Evolutionary conservation across 2,329 filamentous ascomycete genomes (phyloP).

Genomic region (Stromatinia cepivora): DNA sequence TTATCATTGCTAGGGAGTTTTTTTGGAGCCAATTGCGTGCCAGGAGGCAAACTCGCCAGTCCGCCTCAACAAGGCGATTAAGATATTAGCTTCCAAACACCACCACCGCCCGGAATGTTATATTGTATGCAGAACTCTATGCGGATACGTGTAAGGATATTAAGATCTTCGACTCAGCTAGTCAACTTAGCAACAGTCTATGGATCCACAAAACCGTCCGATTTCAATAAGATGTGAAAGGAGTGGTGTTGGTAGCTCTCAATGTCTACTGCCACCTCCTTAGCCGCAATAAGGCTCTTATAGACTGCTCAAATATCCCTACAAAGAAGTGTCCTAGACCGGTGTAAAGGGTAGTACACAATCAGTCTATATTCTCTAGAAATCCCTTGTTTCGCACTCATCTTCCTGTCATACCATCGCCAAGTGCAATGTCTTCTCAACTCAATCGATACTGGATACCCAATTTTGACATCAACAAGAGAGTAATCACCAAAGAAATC

Average conservation of each 20-base stretch:
- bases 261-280: slow-evolving; percentile 16
- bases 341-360: slow-evolving; percentile 2
- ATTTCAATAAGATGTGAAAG: slow-evolving; percentile 6
- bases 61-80: slow-evolving; percentile 20
- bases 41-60: slow-evolving; percentile 17
- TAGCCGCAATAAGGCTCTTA: slow-evolving; percentile 6
- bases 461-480: slow-evolving; percentile 59
- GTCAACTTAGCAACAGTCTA: background rate
- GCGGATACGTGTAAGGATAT: slow-evolving; percentile 20
- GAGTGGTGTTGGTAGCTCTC: background rate
- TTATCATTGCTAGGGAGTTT: slow-evolving; percentile 7
- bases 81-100: slow-evolving; percentile 21
- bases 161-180: slow-evolving; percentile 10
- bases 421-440: slow-evolving; percentile 39
- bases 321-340: slow-evolving; percentile 6
- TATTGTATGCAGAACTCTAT: slow-evolving; percentile 10
- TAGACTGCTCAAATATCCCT: slow-evolving; percentile 5
- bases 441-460: slow-evolving; percentile 64
- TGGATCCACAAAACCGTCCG: slow-evolving; percentile 9
- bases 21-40: slow-evolving; percentile 15
- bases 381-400: background rate
- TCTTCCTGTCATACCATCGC: slow-evolving; percentile 26
- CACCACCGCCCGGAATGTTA: slow-evolving; percentile 8
- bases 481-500: slow-evolving; percentile 58
- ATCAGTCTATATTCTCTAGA: slow-evolving; percentile 27